A percentile compares a stretch with the other conserved stretches of the same genome.
Conservation (phyloP, 2,329 filamentous ascomycete genomes). For the Blumeriella jaapii region DNA sequence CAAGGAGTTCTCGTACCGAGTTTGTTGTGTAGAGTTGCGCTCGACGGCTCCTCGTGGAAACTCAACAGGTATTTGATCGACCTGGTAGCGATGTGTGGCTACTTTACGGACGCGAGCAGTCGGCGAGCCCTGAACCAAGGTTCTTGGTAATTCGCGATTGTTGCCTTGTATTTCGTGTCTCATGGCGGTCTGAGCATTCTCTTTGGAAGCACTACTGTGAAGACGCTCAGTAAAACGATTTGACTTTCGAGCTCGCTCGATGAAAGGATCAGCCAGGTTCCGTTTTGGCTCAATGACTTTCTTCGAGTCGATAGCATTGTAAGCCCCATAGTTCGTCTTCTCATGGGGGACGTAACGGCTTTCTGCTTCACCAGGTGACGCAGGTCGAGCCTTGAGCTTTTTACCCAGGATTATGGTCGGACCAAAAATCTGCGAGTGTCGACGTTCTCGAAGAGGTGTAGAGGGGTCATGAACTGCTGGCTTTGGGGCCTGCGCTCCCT, state of each 20-base stretch:
- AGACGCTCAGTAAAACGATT: slow-evolving; percentile 18
- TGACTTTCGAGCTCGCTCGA: slow-evolving; percentile 10
- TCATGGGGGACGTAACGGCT: slow-evolving; percentile 23
- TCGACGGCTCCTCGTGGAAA: not conserved
- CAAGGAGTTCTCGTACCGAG: too few species aligned
- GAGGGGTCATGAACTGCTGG: not conserved
- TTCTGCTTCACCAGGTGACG: slow-evolving; percentile 14
- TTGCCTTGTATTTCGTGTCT: not conserved
- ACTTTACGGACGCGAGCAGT: not conserved
- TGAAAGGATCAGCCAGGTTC: slow-evolving; percentile 21
- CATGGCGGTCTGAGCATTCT: not conserved
- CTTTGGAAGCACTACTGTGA: slow-evolving; percentile 4
- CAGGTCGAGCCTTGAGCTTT: slow-evolving; percentile 18
- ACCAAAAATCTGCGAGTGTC: slow-evolving; percentile 13
- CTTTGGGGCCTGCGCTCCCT: not conserved
- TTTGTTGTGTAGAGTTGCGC: not conserved
- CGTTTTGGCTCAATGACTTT: slow-evolving; percentile 16
- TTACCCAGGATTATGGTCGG: slow-evolving; percentile 13
- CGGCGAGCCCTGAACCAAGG: not conserved
- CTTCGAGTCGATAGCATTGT: slow-evolving; percentile 17
- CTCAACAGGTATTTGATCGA: not conserved
- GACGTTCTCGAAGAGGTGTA: slow-evolving; percentile 1
- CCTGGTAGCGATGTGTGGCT: not conserved
- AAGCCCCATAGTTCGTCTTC: slow-evolving; percentile 16
- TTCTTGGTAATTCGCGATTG: not conserved